Base-by-base conservation (phyloP, 2,329 filamentous ascomycete species). In the Shiraia bambusicola region DNA sequence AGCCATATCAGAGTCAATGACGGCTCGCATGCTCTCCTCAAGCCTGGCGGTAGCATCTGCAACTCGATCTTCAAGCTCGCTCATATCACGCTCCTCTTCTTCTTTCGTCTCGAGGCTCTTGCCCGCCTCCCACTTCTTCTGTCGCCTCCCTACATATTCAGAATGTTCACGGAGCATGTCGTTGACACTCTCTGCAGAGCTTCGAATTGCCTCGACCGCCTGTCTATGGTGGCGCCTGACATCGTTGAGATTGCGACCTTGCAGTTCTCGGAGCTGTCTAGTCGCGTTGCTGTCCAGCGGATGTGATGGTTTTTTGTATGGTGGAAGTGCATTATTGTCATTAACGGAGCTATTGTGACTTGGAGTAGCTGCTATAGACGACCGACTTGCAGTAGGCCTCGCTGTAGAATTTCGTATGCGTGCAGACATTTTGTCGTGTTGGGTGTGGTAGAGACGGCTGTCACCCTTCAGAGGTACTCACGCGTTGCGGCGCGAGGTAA, bases 1-100 rank as follows among this genome's bases (percentile, higher is more conserved):
- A 44, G 70, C 74, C 7, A 74, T 67, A 42, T 76, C 71, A 7
- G 72, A 72, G 63, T 87, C 83, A 44, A 86, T 77, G 34, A 81
- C 63, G 10, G 73, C 69, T 12, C 82, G 74, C 57, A 85, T 75
- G 32, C 70, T 72, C 56, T 76, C 71, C 50, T 87, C 83, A 58
- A 85, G 72, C 36, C 73, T 71, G 19, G 66, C 61, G 1, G 80
- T 84, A 52, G 80, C 67, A 3, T 65, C 61, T 12, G 75, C 68
- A 2, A 82, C 78, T 41, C 73, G 70, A 14, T 67, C 63, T 41
- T 67, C 45, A 39, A 72, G 52, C 22, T 70, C 61, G 8, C 66
- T 62, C 32, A 79, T 54, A 33, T 63, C 61, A 8, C 57, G 49
- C 40, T 71, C 67, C 17, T 66, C 59, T 15, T 72, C 69, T 27